A percentile compares a stretch with the other conserved stretches of the same genome.
Conservation (phyloP, 768 basidiomycete genomes). For the Agaricus blazei region DNA sequence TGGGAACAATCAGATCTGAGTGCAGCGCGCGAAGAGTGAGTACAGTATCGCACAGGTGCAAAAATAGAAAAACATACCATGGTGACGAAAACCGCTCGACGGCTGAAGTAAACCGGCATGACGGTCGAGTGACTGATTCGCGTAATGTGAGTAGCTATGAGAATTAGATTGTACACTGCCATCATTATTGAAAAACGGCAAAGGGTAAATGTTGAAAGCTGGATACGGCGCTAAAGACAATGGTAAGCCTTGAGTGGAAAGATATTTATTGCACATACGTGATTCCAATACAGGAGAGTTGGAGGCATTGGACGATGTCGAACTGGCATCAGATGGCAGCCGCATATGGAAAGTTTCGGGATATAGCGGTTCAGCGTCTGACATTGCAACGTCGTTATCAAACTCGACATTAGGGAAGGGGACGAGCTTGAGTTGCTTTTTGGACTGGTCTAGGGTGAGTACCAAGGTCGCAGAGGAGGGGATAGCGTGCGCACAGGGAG, state of each 20-base stretch:
- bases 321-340: conserved; percentile 61
- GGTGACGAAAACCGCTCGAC: conserved; percentile 52
- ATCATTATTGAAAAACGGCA: conserved; percentile 43
- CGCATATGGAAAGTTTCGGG: conserved; percentile 56
- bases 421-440: conserved; percentile 70
- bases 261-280: conserved; percentile 32
- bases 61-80: conserved; percentile 44
- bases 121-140: conserved; percentile 28
- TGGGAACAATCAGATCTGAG: conserved; percentile 64
- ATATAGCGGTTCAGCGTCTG: conserved; percentile 54
- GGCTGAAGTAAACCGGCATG: conserved; percentile 66
- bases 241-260: not conserved
- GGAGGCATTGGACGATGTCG: conserved; percentile 44
- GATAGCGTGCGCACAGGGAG: conserved; percentile 35
- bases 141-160: conserved; percentile 36
- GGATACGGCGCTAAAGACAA: conserved; percentile 45
- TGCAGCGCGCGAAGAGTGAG: not conserved
- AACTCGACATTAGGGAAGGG: conserved; percentile 65
- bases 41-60: not conserved
- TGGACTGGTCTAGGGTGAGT: conserved; percentile 33
- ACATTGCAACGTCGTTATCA: conserved; percentile 70
- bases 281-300: conserved; percentile 42
- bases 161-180: conserved; percentile 45
- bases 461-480: conserved; percentile 12
- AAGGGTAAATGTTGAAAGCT: conserved; percentile 56